phyloP scores from a whole-genome alignment of 495 filamentous ascomycete genomes.

The Neurospora discreta region DNA sequence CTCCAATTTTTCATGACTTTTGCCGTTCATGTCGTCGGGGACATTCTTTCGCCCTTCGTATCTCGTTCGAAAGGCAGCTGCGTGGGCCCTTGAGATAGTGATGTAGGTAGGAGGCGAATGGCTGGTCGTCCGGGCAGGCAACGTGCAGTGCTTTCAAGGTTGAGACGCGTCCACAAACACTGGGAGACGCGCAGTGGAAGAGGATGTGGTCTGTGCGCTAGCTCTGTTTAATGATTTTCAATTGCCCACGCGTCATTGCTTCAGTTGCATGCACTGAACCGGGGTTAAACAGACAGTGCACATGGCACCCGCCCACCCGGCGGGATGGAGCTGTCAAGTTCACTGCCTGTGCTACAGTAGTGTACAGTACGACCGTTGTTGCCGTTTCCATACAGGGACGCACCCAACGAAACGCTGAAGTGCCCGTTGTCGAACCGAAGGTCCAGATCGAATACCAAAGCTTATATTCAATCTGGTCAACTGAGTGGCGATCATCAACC shows the following conservation, averaged over 20 bases:
- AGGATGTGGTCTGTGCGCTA: neutral
- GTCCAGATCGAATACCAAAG: neutral
- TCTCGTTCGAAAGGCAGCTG: neutral
- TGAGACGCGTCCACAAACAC: neutral
- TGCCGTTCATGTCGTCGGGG: constrained; percentile 14
- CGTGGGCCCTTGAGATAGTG: neutral
- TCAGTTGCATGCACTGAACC: neutral
- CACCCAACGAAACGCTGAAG: neutral
- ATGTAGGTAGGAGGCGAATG: neutral
- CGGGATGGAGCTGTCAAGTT: neutral
- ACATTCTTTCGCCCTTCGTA: constrained; percentile 14
- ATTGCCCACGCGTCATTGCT: neutral
- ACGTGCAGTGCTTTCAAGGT: neutral
- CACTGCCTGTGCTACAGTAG: too few species aligned
- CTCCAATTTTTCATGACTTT: constrained; percentile 43
- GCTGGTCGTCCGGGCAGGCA: neutral
- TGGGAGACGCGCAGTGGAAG: neutral
- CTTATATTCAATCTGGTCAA: neutral
- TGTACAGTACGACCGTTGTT: neutral
- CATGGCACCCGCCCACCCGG: neutral
- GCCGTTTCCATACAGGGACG: neutral
- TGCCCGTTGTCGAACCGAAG: neutral
- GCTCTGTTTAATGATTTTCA: neutral
- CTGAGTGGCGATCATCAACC: neutral
- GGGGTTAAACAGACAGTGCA: neutral